A percentile compares a stretch with the other conserved stretches of the same genome.
These are phyloP conservation scores for Zasmidium angulare DNA, from an alignment of 2,329 filamentous ascomycete genomes.

Conservation along the genomic window DNA sequence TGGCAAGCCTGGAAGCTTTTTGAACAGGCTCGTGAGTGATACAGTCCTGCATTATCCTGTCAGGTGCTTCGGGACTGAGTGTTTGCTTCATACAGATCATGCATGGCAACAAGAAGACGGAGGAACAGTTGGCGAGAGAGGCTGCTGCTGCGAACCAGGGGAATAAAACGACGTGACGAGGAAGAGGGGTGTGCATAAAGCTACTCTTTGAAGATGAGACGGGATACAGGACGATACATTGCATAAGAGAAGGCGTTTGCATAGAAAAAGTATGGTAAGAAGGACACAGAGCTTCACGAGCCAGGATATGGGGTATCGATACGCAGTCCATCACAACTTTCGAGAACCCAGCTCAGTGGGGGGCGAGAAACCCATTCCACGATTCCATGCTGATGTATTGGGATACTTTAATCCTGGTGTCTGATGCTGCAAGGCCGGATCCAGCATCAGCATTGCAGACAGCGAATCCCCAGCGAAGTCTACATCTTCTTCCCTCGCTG, in stretches of 20 bases:
- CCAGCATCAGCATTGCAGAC: too few relatives aligned
- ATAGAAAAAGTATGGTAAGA: not conserved
- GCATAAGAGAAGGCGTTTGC: not conserved
- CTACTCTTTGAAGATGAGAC: not conserved
- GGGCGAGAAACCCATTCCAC: not conserved
- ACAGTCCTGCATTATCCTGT: conserved; percentile 11
- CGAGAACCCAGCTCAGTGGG: not conserved
- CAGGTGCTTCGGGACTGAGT: not conserved
- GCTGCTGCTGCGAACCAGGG: not conserved
- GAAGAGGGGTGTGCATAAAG: not conserved
- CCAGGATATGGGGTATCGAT: not conserved
- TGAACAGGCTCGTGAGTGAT: conserved; percentile 33
- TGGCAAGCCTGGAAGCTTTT: conserved; percentile 37
- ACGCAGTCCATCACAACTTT: too few relatives aligned
- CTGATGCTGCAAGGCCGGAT: too few relatives aligned
- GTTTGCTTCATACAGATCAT: conserved; percentile 15
- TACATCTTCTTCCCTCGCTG: too few relatives aligned
- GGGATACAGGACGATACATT: not conserved
- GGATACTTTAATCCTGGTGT: too few relatives aligned
- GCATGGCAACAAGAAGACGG: conserved; percentile 42
- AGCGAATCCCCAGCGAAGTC: too few relatives aligned
- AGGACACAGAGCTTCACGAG: not conserved
- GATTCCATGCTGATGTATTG: too few relatives aligned
- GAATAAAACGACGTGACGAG: not conserved
- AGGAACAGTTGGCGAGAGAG: conserved; percentile 34